Evolutionary conservation across 768 basidiomycete species (phyloP).

Genomic region (Russula foetens): DNA sequence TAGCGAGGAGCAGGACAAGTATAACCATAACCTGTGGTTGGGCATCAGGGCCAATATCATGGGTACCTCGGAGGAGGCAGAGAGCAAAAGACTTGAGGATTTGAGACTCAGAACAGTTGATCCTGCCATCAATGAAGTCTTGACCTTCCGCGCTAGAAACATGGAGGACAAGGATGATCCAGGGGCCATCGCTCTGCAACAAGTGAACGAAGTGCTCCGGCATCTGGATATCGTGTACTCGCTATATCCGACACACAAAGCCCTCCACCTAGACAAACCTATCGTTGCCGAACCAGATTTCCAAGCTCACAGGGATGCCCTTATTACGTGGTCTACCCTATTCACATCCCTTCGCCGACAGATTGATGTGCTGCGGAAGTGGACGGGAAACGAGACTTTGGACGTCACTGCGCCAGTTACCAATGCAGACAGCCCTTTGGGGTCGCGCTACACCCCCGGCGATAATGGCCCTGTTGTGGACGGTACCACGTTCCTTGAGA

Average conservation of each 20-base stretch:
- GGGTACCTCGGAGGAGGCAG: constrained; percentile 73
- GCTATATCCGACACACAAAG: constrained; percentile 78
- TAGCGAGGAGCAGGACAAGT: constrained; percentile 59
- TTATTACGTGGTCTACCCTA: constrained; percentile 90
- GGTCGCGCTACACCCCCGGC: constrained; percentile 19
- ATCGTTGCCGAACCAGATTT: constrained; percentile 57
- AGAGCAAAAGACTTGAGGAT: constrained; percentile 75
- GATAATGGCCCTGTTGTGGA: constrained; percentile 44
- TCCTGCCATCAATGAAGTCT: constrained; percentile 74
- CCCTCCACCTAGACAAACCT: constrained; percentile 73
- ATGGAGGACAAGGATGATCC: constrained; percentile 32
- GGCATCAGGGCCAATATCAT: constrained; percentile 84
- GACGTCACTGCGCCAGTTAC: constrained; percentile 80
- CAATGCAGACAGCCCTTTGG: constrained; percentile 47
- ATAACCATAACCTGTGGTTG: constrained; percentile 74
- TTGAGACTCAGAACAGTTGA: constrained; percentile 75
- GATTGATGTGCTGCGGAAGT: constrained; percentile 71
- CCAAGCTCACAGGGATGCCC: constrained; percentile 77
- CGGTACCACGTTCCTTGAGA: constrained; percentile 85
- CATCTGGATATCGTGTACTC: constrained; percentile 78
- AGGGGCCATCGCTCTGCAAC: constrained; percentile 41
- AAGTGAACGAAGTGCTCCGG: constrained; percentile 58
- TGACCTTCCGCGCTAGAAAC: constrained; percentile 58
- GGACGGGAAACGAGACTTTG: constrained; percentile 90
- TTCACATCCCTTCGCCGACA: constrained; percentile 78